Percentiles rank a stretch among this genome's conserved stretches.
phyloP scores from a whole-genome alignment of 2,329 filamentous ascomycete species.

The Aureobasidium vineae region DNA sequence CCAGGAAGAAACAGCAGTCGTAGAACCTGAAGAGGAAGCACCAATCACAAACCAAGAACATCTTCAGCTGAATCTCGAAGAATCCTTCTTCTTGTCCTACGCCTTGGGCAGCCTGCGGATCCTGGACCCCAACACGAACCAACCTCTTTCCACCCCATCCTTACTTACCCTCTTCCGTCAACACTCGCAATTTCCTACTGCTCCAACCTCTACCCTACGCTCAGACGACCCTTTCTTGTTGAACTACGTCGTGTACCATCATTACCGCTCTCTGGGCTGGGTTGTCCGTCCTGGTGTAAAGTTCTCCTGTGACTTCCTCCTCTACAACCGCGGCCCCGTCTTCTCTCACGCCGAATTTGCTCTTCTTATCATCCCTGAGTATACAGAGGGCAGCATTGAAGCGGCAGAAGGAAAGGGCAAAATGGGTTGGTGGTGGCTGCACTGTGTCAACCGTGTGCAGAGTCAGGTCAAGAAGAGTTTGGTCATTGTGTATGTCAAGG shows the following conservation, averaged over 20 bases:
- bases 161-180: conserved; percentile 57
- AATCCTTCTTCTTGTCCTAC: conserved; percentile 87
- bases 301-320: conserved; percentile 90
- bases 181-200: conserved; percentile 32
- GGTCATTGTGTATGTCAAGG: conserved; percentile 85
- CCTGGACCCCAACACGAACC: conserved; percentile 29
- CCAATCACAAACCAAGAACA: conserved; percentile 65
- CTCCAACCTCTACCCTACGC: conserved; percentile 48
- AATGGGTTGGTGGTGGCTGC: conserved; percentile 74
- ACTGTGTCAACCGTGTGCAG: conserved; percentile 85
- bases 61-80: conserved; percentile 85
- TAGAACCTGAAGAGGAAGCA: conserved; percentile 1
- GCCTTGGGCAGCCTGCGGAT: conserved; percentile 72
- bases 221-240: conserved; percentile 83
- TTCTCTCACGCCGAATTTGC: conserved; percentile 96
- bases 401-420: conserved; percentile 51
- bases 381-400: conserved; percentile 52
- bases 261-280: conserved; percentile 95
- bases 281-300: conserved; percentile 90
- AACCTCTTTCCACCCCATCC: conserved; percentile 47
- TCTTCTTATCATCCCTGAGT: conserved; percentile 78
- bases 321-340: conserved; percentile 89
- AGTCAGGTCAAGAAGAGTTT: conserved; percentile 87
- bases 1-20: not conserved
- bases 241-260: conserved; percentile 88